Conservation (phyloP, 2,329 filamentous ascomycete species). For the Microcyclospora tardicrescens region DNA sequence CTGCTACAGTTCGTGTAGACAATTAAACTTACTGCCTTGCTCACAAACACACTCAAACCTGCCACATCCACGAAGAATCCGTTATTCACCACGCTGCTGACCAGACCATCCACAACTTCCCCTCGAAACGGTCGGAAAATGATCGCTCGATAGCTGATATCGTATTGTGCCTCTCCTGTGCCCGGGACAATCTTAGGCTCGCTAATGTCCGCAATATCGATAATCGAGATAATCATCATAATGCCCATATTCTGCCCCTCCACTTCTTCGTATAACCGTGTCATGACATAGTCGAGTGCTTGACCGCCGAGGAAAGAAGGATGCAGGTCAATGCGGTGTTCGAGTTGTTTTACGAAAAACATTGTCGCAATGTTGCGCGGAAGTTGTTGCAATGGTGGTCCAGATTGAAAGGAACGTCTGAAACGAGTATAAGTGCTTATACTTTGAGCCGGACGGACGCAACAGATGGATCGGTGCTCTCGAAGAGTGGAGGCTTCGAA, state of each 20-base stretch:
- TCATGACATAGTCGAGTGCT: slow-evolving; percentile 81
- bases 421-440: not conserved
- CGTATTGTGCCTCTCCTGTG: slow-evolving; percentile 86
- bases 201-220: slow-evolving; percentile 91
- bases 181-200: slow-evolving; percentile 77
- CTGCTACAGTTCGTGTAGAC: not conserved
- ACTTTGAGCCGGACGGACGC: not conserved
- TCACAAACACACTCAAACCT: slow-evolving; percentile 66
- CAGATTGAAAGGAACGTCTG: not conserved
- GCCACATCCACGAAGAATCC: slow-evolving; percentile 83
- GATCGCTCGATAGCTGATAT: slow-evolving; percentile 85
- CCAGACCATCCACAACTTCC: slow-evolving; percentile 93
- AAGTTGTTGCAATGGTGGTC: not conserved
- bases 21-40: slow-evolving; percentile 56
- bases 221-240: slow-evolving; percentile 96
- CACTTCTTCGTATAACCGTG: slow-evolving; percentile 80
- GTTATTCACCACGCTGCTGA: slow-evolving; percentile 79
- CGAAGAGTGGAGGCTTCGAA: no score
- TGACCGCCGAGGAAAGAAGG: slow-evolving; percentile 94
- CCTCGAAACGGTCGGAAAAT: slow-evolving; percentile 97
- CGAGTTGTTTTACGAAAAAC: slow-evolving; percentile 98
- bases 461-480: no score
- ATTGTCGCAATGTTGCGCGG: slow-evolving; percentile 36
- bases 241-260: slow-evolving; percentile 91
- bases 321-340: slow-evolving; percentile 87